These are phyloP conservation scores for Furcasterigmium sp. DNA, from an alignment of 2,329 filamentous ascomycete genomes.

Conservation along the genomic window DNA sequence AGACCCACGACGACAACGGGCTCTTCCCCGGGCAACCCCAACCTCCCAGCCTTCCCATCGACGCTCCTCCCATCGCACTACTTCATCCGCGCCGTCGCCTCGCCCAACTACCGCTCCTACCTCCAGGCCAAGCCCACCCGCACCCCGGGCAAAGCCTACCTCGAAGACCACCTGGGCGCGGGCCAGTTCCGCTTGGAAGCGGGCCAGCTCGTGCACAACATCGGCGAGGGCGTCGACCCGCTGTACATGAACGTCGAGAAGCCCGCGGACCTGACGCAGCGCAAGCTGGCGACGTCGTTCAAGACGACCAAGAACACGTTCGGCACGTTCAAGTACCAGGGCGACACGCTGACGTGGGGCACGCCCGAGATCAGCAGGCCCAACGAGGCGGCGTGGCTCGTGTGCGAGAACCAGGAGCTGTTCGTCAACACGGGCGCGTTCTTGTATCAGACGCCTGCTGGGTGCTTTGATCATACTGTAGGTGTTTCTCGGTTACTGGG, in stretches of 20 bases:
- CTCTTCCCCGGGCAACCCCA: slow-evolving; percentile 1
- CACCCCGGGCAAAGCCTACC: slow-evolving; percentile 40
- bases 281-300: slow-evolving; percentile 46
- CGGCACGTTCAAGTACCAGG: slow-evolving; percentile 51
- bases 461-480: slow-evolving; percentile 55
- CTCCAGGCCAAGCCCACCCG: slow-evolving; percentile 41
- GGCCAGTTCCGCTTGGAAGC: slow-evolving; percentile 52
- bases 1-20: slow-evolving; percentile 5
- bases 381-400: slow-evolving; percentile 54
- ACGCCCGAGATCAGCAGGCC: slow-evolving; percentile 41
- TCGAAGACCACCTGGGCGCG: slow-evolving; percentile 45
- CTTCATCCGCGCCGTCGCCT: slow-evolving; percentile 52
- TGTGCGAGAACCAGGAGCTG: slow-evolving; percentile 44
- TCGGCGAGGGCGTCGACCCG: slow-evolving; percentile 23
- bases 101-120: slow-evolving; percentile 53
- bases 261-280: slow-evolving; percentile 37
- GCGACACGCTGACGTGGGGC: slow-evolving; percentile 53
- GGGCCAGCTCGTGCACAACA: slow-evolving; percentile 51
- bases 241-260: slow-evolving; percentile 43
- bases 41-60: slow-evolving; percentile 7
- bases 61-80: slow-evolving; percentile 46
- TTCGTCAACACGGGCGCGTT: slow-evolving; percentile 58
- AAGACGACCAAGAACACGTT: slow-evolving; percentile 44
- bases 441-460: slow-evolving; percentile 49
- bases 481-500: slow-evolving; percentile 14